Evolutionary conservation across 2,329 filamentous ascomycete species (phyloP).

Genomic region (Leptographium flavum): DNA sequence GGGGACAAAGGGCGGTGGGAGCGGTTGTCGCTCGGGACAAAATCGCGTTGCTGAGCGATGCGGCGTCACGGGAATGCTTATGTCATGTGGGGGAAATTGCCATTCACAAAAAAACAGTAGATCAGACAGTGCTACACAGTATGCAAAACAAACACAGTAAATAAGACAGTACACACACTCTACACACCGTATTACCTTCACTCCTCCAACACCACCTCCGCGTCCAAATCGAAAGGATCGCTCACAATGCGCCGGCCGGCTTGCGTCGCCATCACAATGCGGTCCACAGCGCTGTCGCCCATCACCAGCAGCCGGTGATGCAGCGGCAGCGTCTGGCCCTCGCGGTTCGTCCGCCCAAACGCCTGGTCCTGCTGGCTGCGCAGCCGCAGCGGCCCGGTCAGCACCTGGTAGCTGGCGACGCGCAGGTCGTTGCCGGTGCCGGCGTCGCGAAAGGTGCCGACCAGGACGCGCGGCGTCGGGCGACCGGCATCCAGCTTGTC

Average conservation of each 20-base stretch:
- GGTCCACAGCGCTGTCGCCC: constrained; percentile 12
- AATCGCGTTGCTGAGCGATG: too few species aligned
- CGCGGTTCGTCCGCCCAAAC: constrained; percentile 13
- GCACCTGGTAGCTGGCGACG: constrained; percentile 12
- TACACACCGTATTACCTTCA: not conserved
- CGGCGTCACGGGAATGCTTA: too few species aligned
- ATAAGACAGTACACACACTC: too few species aligned
- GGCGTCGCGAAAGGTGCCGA: constrained; percentile 11
- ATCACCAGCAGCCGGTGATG: constrained; percentile 11
- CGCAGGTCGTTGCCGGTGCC: constrained; percentile 12
- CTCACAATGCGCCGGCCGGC: constrained; percentile 10
- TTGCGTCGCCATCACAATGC: constrained; percentile 12
- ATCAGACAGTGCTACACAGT: too few species aligned
- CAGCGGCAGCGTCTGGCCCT: constrained; percentile 12
- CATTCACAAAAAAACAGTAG: too few species aligned
- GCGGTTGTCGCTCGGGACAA: too few species aligned
- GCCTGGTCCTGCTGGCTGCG: constrained; percentile 12
- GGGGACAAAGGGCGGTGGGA: too few species aligned
- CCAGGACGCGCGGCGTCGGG: constrained; percentile 4
- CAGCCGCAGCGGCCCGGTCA: constrained; percentile 12
- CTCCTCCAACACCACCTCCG: constrained; percentile 5
- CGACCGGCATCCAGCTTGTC: constrained; percentile 7
- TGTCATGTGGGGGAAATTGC: too few species aligned
- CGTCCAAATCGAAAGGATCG: constrained; percentile 10
- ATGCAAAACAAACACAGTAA: too few species aligned